A percentile compares a stretch with the other conserved stretches of the same genome.
Evolutionary conservation across 306 rosid species (phyloP).

Genomic region (Vigna radiata): DNA sequence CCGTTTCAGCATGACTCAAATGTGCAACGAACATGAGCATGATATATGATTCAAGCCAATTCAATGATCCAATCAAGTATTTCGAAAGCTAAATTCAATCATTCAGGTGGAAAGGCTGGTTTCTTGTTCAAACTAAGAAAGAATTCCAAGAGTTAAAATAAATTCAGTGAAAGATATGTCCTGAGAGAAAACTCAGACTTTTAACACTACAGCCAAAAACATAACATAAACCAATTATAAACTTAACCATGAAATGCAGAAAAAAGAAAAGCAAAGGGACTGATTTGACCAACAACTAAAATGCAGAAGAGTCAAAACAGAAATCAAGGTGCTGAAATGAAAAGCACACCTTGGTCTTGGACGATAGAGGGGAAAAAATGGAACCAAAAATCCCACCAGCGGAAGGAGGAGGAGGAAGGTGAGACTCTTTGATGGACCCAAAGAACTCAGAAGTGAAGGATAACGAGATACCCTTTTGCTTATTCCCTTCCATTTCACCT

Average conservation of each 20-base stretch:
- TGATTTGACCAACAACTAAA: not conserved
- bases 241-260: conserved; percentile 15
- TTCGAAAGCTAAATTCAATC: conserved; percentile 22
- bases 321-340: not conserved
- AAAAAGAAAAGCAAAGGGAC: not conserved
- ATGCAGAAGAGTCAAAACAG: not conserved
- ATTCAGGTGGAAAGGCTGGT: not conserved
- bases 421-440: conserved; percentile 60
- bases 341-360: conserved; percentile 63
- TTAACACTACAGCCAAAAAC: not conserved
- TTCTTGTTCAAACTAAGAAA: not conserved
- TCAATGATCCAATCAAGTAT: not conserved
- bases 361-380: conserved; percentile 56
- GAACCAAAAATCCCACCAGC: conserved; percentile 67
- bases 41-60: not conserved
- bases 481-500: conserved; percentile 67
- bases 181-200: not conserved
- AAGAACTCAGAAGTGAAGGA: conserved; percentile 69
- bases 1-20: conserved; percentile 19
- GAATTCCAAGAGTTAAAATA: not conserved
- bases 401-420: conserved; percentile 49
- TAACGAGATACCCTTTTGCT: conserved; percentile 55
- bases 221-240: not conserved
- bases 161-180: not conserved
- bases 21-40: not conserved